These are phyloP conservation scores for Spergularia azorica DNA, from an alignment of 179 eudicot species.

Conservation along the genomic window DNA sequence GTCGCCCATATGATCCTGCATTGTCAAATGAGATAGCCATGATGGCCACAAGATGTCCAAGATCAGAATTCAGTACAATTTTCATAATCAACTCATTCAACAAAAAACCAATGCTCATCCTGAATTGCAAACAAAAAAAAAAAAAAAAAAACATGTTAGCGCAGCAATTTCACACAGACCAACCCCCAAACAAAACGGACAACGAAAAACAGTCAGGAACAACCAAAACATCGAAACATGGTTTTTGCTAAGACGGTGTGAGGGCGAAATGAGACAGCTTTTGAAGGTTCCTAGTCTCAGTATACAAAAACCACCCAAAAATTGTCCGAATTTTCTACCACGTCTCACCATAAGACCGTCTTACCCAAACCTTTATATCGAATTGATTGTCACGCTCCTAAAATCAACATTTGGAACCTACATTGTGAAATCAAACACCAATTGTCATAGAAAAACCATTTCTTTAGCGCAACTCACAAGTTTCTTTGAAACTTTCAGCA, in stretches of 20 bases:
- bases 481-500: neutral
- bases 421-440: neutral
- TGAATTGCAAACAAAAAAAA: neutral
- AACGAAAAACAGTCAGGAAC: neutral
- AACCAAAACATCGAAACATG: neutral
- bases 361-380: neutral
- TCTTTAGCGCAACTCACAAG: neutral
- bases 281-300: neutral
- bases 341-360: neutral
- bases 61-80: neutral
- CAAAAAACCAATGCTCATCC: neutral
- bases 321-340: neutral
- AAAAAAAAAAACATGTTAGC: neutral
- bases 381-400: neutral
- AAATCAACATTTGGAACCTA: neutral
- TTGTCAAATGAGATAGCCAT: neutral
- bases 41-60: neutral
- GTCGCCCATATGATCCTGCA: constrained; percentile 25
- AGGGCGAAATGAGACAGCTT: neutral
- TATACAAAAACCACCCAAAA: neutral
- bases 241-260: neutral
- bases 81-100: neutral
- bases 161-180: neutral
- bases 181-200: neutral
- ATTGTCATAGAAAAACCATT: neutral